These are phyloP conservation scores for Alternaria novae-zelandiae DNA, from an alignment of 2,329 filamentous ascomycete species.

Conservation along the genomic window DNA sequence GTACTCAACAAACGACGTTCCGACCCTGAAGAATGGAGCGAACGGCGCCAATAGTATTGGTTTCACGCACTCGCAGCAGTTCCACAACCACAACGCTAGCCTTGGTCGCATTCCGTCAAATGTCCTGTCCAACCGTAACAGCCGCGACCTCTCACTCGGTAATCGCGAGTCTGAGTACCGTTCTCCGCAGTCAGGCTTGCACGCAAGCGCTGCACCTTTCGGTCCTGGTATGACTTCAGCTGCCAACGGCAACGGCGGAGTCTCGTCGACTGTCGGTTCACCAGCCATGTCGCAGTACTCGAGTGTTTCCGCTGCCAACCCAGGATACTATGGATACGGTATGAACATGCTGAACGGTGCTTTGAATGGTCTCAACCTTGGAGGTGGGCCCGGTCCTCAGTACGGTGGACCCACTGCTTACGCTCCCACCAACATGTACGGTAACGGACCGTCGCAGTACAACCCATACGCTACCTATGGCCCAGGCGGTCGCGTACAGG, in stretches of 20 bases:
- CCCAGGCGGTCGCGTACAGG: slow-evolving; percentile 63
- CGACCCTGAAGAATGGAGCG: slow-evolving; percentile 75
- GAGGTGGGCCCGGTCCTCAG: slow-evolving; percentile 45
- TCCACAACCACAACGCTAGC: slow-evolving; percentile 78
- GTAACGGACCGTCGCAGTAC: slow-evolving; percentile 26
- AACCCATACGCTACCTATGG: slow-evolving; percentile 47
- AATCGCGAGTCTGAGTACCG: slow-evolving; percentile 58
- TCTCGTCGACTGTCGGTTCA: slow-evolving; percentile 34
- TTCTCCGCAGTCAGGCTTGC: slow-evolving; percentile 74
- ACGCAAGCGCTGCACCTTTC: slow-evolving; percentile 81
- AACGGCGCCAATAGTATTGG: slow-evolving; percentile 43
- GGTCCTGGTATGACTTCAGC: slow-evolving; percentile 64
- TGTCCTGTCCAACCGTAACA: slow-evolving; percentile 71
- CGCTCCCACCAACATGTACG: slow-evolving; percentile 32
- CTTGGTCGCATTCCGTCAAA: slow-evolving; percentile 78
- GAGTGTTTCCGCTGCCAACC: slow-evolving; percentile 21
- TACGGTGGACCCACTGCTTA: slow-evolving; percentile 40
- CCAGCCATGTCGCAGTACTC: slow-evolving; percentile 45
- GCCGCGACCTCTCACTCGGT: slow-evolving; percentile 69
- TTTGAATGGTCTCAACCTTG: slow-evolving; percentile 67
- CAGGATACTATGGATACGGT: slow-evolving; percentile 60
- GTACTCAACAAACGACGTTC: slow-evolving; percentile 88
- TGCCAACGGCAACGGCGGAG: slow-evolving; percentile 24
- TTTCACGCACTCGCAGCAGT: slow-evolving; percentile 61
- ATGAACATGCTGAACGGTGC: slow-evolving; percentile 70